Evolutionary conservation across 1,284 basidiomycete genomes (phyloP).

Genomic region (Tranzscheliella williamsii): DNA sequence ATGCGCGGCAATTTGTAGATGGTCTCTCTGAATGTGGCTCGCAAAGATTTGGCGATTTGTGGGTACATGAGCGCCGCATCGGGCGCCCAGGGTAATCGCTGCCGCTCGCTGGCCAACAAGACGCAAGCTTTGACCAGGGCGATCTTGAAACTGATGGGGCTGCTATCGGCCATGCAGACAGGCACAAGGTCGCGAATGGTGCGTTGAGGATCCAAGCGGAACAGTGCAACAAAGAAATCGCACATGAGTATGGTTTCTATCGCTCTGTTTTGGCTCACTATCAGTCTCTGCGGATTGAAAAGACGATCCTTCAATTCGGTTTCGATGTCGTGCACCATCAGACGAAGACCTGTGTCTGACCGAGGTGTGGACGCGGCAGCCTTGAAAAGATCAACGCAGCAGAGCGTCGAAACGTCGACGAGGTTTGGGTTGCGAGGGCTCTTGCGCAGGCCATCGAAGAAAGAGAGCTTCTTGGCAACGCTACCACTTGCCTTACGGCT

Average conservation of each 20-base stretch:
- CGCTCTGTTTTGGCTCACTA: constrained; percentile 33
- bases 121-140: constrained; percentile 47
- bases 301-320: constrained; percentile 48
- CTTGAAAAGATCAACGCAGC: constrained; percentile 78
- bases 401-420: constrained; percentile 72
- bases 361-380: constrained; percentile 72
- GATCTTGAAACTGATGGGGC: constrained; percentile 45
- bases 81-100: constrained; percentile 41
- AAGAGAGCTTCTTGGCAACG: constrained; percentile 62
- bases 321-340: constrained; percentile 65
- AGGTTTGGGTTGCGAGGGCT: constrained; percentile 57
- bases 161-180: constrained; percentile 39
- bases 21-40: constrained; percentile 40
- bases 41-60: constrained; percentile 31
- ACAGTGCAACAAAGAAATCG: constrained; percentile 54
- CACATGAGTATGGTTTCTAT: constrained; percentile 54
- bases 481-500: constrained; percentile 51
- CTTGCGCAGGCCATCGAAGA: constrained; percentile 62
- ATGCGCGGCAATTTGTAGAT: constrained; percentile 24
- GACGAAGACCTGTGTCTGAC: constrained; percentile 69
- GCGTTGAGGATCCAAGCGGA: constrained; percentile 51
- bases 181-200: constrained; percentile 46
- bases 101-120: constrained; percentile 39
- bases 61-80: constrained; percentile 46
- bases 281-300: constrained; percentile 48